These are phyloP conservation scores for Eucommia ulmoides DNA, from an alignment of 257 asterid genomes.

Conservation along the genomic window DNA sequence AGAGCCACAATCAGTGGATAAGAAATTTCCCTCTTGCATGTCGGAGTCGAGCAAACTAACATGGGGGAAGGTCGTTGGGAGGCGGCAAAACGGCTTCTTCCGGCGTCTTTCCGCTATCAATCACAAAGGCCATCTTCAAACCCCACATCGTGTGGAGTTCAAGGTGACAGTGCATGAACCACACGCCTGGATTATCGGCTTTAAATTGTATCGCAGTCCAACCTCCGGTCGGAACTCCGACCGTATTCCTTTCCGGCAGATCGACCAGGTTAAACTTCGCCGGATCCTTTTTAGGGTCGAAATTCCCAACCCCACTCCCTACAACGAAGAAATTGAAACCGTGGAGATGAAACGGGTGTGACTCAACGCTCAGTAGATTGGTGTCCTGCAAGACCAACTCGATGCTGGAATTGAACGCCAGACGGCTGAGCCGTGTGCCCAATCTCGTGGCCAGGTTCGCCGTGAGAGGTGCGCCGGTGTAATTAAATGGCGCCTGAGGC, in stretches of 20 bases:
- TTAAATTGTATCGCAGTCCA: slow-evolving; percentile 57
- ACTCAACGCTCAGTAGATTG: slow-evolving; percentile 49
- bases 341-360: slow-evolving; percentile 63
- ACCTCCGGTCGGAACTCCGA: slow-evolving; percentile 57
- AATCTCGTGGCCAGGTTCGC: neutral
- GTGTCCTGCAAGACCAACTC: slow-evolving; percentile 54
- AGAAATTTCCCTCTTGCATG: no score
- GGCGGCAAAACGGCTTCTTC: no score
- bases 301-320: slow-evolving; percentile 53
- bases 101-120: no score
- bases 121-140: no score
- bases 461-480: slow-evolving; percentile 11
- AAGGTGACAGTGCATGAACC: no score
- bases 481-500: neutral
- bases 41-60: no score
- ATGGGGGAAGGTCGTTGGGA: no score
- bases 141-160: no score
- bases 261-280: slow-evolving; percentile 40
- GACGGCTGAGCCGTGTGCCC: slow-evolving; percentile 15
- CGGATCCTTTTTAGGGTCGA: slow-evolving; percentile 31
- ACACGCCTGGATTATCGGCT: slow-evolving; percentile 73
- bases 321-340: slow-evolving; percentile 63
- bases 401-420: slow-evolving; percentile 34
- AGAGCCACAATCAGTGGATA: no score
- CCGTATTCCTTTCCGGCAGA: slow-evolving; percentile 52